phyloP scores from a whole-genome alignment of 805 yeast species.

The Kluyveromyces dobzhanskii region DNA sequence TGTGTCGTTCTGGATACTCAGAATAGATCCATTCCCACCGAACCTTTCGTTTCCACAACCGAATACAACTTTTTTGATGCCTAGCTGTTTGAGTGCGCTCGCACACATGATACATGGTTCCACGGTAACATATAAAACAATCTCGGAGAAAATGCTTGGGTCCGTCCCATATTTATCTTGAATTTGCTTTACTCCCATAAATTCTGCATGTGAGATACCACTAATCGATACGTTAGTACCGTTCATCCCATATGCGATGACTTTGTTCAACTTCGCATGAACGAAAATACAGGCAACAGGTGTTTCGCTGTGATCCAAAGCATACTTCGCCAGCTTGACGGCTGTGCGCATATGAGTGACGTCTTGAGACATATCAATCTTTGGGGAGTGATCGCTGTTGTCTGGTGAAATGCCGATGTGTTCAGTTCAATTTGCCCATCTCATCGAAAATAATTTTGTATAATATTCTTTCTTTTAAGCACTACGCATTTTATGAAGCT shows the following conservation, averaged over 20 bases:
- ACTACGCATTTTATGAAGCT: neutral
- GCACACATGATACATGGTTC: constrained; percentile 99
- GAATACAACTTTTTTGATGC: constrained; percentile 64
- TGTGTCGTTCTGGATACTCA: constrained; percentile 45
- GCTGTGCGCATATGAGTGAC: constrained; percentile 42
- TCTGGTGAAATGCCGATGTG: too few species aligned
- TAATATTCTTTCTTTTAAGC: too few species aligned
- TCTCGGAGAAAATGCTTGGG: constrained; percentile 38
- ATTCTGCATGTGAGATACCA: constrained; percentile 91
- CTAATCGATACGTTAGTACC: constrained; percentile 77
- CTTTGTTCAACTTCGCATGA: constrained; percentile 31
- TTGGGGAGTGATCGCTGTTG: too few species aligned
- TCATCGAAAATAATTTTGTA: too few species aligned
- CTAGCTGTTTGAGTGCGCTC: constrained; percentile 74
- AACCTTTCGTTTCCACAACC: constrained; percentile 94
- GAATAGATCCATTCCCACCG: constrained; percentile 92
- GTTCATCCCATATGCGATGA: constrained; percentile 74
- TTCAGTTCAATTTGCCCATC: too few species aligned
- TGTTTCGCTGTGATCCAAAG: constrained; percentile 61
- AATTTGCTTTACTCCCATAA: constrained; percentile 62
- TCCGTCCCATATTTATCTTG: constrained; percentile 22
- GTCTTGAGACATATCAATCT: neutral
- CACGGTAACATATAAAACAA: constrained; percentile 83
- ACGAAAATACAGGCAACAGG: constrained; percentile 82
- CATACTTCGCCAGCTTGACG: constrained; percentile 49